A percentile compares a stretch with the other conserved stretches of the same genome.
These are phyloP conservation scores for Jimgerdemannia flammicorona DNA, from an alignment of 192 early-diverging fungal genomes.

Conservation along the genomic window DNA sequence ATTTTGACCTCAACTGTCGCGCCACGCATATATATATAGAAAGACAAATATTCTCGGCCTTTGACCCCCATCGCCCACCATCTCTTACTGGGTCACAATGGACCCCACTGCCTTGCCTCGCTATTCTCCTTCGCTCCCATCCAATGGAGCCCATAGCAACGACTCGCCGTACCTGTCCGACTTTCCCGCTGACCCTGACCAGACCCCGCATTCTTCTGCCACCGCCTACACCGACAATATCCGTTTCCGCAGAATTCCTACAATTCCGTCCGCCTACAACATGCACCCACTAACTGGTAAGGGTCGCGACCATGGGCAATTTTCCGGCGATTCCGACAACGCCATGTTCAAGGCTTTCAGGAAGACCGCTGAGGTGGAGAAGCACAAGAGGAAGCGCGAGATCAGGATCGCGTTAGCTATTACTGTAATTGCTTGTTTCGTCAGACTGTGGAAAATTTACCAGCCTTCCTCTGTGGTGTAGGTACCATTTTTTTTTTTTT, in stretches of 20 bases:
- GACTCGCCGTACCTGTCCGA: not conserved
- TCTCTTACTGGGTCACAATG: not conserved
- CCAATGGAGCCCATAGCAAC: not conserved
- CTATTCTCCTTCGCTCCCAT: not conserved
- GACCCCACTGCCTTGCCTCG: not conserved
- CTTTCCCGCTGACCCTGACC: not conserved
- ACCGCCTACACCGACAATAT: not conserved
- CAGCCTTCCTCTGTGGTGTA: constrained; percentile 39
- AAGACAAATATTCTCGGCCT: no score
- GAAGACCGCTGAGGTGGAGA: constrained; percentile 7
- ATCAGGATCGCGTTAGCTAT: constrained; percentile 16
- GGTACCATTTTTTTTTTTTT: constrained; percentile 9
- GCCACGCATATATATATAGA: not conserved
- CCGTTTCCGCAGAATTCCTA: not conserved
- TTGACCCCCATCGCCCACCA: not conserved
- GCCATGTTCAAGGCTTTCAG: not conserved
- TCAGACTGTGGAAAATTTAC: constrained; percentile 38
- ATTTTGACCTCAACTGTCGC: not conserved
- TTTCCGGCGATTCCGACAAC: not conserved
- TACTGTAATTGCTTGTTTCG: constrained; percentile 24
- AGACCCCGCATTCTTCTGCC: not conserved
- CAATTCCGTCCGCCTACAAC: not conserved
- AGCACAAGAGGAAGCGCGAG: constrained; percentile 15
- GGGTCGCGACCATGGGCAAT: not conserved
- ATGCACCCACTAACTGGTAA: not conserved